phyloP scores from a whole-genome alignment of 1,284 basidiomycete species.

The Peniophora sp. region DNA sequence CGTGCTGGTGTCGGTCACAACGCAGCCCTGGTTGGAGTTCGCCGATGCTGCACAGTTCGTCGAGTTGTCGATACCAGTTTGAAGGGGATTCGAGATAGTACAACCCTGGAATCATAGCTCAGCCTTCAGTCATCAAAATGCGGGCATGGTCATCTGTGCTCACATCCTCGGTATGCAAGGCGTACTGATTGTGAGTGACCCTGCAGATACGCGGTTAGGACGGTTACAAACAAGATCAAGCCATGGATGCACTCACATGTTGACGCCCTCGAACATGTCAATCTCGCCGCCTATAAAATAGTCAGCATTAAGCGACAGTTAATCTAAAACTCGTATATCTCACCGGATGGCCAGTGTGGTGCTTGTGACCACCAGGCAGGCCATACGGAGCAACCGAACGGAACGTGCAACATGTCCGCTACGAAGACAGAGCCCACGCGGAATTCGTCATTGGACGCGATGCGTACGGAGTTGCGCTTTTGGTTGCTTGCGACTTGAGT shows the following conservation, averaged over 20 bases:
- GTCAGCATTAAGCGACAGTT: too few species aligned
- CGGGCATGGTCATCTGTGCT: neutral
- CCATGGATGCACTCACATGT: neutral
- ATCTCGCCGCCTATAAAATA: neutral
- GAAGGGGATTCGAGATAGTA: neutral
- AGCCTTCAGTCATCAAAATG: too few species aligned
- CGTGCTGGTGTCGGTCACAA: neutral
- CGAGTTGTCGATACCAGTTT: neutral
- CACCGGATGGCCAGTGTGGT: neutral
- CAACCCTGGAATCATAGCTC: neutral
- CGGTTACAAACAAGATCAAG: neutral
- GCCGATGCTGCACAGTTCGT: neutral
- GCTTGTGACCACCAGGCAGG: neutral
- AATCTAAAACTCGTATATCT: too few species aligned
- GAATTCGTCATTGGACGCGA: slow-evolving; percentile 50
- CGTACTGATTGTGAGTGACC: neutral
- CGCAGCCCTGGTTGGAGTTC: neutral
- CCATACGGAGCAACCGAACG: slow-evolving; percentile 36
- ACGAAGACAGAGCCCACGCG: slow-evolving; percentile 60
- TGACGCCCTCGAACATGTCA: neutral
- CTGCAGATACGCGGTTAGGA: neutral
- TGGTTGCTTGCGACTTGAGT: slow-evolving; percentile 47
- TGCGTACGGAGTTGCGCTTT: slow-evolving; percentile 66
- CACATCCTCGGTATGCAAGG: neutral
- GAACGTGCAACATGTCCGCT: slow-evolving; percentile 61